phyloP scores from a whole-genome alignment of 306 rosid genomes.

The Senna siamea region DNA sequence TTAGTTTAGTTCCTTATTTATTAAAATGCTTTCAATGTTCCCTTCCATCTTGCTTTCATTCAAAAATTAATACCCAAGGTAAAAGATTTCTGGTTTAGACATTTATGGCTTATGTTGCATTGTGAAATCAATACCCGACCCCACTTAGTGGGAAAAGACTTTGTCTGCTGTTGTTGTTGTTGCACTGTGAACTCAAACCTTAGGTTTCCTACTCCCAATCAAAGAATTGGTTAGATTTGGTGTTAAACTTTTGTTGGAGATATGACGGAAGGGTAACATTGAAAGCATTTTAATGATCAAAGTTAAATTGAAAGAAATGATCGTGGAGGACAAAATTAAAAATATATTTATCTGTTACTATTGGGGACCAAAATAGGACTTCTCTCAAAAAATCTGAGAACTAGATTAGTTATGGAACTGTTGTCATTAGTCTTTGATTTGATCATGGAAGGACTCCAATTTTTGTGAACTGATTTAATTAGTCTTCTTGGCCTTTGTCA shows the following conservation, averaged over 20 bases:
- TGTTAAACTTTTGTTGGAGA: not conserved
- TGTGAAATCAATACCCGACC: no score
- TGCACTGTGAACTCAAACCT: not conserved
- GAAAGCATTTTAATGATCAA: not conserved
- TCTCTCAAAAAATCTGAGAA: not conserved
- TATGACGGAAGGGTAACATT: not conserved
- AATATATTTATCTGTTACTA: not conserved
- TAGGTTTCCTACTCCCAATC: not conserved
- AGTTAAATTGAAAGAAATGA: not conserved
- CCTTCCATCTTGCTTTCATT: not conserved
- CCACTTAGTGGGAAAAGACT: no score
- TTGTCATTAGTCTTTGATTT: constrained; percentile 70
- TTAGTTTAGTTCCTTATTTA: not conserved
- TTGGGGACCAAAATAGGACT: not conserved
- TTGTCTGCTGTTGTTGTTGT: no score
- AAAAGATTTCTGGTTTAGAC: not conserved
- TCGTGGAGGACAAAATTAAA: not conserved
- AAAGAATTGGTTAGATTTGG: not conserved
- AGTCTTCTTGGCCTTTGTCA: constrained; percentile 65
- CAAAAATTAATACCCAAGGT: not conserved
- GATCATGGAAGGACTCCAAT: constrained; percentile 66
- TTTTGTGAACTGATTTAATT: constrained; percentile 47
- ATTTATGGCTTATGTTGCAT: not conserved
- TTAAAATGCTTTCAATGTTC: not conserved
- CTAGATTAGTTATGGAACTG: constrained; percentile 33